These are phyloP conservation scores for Takashimella koratensis DNA, from an alignment of 1,284 basidiomycete species.

Conservation along the genomic window DNA sequence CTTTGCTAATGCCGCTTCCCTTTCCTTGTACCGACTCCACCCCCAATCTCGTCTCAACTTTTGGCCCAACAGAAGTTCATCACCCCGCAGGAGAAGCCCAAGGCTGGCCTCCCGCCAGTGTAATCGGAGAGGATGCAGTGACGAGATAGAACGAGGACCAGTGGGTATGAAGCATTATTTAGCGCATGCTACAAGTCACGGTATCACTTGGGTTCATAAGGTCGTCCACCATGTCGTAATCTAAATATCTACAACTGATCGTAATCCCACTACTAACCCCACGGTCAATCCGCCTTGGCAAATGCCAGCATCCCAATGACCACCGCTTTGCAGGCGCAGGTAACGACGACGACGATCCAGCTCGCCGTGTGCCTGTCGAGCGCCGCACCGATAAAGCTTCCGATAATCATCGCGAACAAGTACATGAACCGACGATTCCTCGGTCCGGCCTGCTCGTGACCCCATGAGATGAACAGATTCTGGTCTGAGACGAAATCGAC, in stretches of 20 bases:
- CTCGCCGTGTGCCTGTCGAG: constrained; percentile 34
- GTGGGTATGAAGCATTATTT: background rate
- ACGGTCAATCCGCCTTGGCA: constrained; percentile 6
- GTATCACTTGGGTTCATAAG: no score
- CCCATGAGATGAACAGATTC: constrained; percentile 31
- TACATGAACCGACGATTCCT: constrained; percentile 41
- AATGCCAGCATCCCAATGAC: constrained; percentile 19
- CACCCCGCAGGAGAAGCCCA: background rate
- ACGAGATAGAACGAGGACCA: background rate
- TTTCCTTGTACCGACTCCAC: no score
- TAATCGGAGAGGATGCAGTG: background rate
- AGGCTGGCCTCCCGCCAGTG: background rate
- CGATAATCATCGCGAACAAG: constrained; percentile 37
- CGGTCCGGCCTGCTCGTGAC: constrained; percentile 22
- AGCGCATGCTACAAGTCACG: no score
- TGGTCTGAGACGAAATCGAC: constrained; percentile 46
- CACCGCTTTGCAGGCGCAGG: constrained; percentile 29
- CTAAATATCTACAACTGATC: no score
- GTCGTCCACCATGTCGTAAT: no score
- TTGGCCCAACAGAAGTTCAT: background rate
- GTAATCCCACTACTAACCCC: no score
- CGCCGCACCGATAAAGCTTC: constrained; percentile 38
- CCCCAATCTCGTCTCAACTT: no score
- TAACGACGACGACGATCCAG: constrained; percentile 37
- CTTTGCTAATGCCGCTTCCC: no score